Base-by-base conservation (phyloP, 768 basidiomycete genomes). In the Agrocybe pediades region DNA sequence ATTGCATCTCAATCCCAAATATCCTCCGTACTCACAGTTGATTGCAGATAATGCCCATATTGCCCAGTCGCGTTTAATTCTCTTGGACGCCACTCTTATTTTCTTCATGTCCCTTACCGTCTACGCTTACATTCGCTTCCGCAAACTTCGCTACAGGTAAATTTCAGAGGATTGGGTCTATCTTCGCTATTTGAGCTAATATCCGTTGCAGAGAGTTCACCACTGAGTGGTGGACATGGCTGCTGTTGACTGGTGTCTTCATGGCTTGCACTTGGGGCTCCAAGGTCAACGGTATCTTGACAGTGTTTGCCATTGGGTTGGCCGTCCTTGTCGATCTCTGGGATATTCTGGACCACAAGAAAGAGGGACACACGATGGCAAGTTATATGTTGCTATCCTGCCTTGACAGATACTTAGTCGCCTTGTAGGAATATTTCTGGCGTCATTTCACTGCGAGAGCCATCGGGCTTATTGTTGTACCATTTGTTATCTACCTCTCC, bases 241-340 rank as follows among this genome's bases (percentile, higher is more conserved):
- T 98, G 36, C 68, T 88, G 39, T 79, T 88, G 2, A 98, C 96
- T 1, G 97, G 97, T 17, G 78, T 87, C 51, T 95, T 90, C 71
- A 92, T 99, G 84, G 93, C 95, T 27, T 94, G 94, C 69, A 92
- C 95, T 1, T 91, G 97, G 82, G 93, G 91, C 3, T 96, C 95
- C 65, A 99, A 99, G 72, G 97, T 98, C 73, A 98, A 98, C 62
- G 97, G 97, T 29, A 77, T 98, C 44, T 79, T 99, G 56, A 94
- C 94, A 1, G 98, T 99, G 53, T 51, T 85, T 39, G 83, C 91
- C 13, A 86, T 99, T 59, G 97, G 97, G 1, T 78, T 90, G 45
- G 96, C 96, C 6, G 97, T 98, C 41, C 65, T 91, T 25, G 85
- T 96, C 55, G 97, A 99, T 68, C 77, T 99, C 9, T 99, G 97